phyloP scores from a whole-genome alignment of 768 basidiomycete species.

The Macrocybe gigantea region DNA sequence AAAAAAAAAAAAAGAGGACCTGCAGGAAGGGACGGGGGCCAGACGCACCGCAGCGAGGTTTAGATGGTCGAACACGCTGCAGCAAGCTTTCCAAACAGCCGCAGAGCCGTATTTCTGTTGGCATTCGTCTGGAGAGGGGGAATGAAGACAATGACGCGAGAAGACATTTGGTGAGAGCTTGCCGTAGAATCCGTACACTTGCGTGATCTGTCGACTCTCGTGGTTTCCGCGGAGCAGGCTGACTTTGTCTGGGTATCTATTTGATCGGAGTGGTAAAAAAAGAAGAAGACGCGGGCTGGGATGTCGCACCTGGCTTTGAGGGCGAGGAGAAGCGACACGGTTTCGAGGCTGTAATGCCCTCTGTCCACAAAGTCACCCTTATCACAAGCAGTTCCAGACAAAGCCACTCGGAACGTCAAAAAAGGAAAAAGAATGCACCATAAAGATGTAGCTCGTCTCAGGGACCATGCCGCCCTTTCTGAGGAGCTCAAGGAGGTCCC shows the following conservation, averaged over 20 bases:
- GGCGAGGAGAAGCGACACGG: constrained; percentile 81
- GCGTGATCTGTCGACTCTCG: constrained; percentile 95
- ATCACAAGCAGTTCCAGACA: constrained; percentile 3
- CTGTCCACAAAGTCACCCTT: constrained; percentile 98
- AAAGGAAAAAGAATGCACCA: constrained; percentile 64
- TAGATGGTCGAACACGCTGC: constrained; percentile 92
- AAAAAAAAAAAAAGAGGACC: neutral
- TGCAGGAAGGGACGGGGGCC: neutral
- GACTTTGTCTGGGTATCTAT: constrained; percentile 87
- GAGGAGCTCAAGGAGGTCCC: constrained; percentile 90
- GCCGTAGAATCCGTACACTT: constrained; percentile 99
- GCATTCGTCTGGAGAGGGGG: constrained; percentile 68
- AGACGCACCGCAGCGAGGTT: constrained; percentile 83
- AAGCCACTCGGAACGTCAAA: constrained; percentile 13
- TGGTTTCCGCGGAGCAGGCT: constrained; percentile 93
- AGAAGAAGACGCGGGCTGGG: neutral
- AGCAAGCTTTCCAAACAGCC: constrained; percentile 96
- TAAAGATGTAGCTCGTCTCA: constrained; percentile 91
- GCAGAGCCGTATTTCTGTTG: constrained; percentile 97
- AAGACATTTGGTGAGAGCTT: constrained; percentile 12
- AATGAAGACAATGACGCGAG: constrained; percentile 2
- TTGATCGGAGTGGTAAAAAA: neutral
- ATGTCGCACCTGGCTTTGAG: constrained; percentile 75
- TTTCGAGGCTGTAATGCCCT: constrained; percentile 94
- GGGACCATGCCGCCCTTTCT: constrained; percentile 82